These are phyloP conservation scores for Eruca vesicaria DNA, from an alignment of 441 rosid species.

Conservation along the genomic window DNA sequence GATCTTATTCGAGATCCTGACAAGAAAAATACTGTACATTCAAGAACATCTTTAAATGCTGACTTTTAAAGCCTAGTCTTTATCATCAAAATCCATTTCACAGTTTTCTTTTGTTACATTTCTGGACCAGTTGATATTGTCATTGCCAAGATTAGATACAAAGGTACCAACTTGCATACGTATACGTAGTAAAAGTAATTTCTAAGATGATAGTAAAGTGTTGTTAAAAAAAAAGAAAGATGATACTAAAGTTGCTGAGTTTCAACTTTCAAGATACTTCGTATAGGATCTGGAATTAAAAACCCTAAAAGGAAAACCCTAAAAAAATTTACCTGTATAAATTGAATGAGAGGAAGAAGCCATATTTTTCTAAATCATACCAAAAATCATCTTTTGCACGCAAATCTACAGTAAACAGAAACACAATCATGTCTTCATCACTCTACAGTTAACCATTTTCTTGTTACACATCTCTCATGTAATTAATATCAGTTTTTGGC, in stretches of 20 bases:
- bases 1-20: background rate
- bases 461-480: constrained; percentile 7
- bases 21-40: constrained; percentile 1
- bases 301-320: constrained; percentile 30
- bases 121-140: constrained; percentile 3
- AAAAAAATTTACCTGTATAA: constrained; percentile 1
- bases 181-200: background rate
- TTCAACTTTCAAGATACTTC: constrained; percentile 21
- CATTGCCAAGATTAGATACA: background rate
- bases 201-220: background rate
- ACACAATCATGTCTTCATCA: constrained; percentile 21
- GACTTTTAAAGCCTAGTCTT: background rate
- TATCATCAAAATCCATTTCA: constrained; percentile 14
- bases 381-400: background rate
- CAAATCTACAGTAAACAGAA: constrained; percentile 4
- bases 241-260: constrained; percentile 3
- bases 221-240: background rate
- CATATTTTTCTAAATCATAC: background rate
- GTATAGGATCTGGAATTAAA: constrained; percentile 12
- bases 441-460: constrained; percentile 9
- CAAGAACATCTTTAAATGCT: constrained; percentile 7
- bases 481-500: background rate
- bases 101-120: constrained; percentile 4
- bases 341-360: background rate
- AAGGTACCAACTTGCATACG: constrained; percentile 4